Conservation (phyloP, 169 alveolate species). For the Plasmodium cynomolgi region DNA sequence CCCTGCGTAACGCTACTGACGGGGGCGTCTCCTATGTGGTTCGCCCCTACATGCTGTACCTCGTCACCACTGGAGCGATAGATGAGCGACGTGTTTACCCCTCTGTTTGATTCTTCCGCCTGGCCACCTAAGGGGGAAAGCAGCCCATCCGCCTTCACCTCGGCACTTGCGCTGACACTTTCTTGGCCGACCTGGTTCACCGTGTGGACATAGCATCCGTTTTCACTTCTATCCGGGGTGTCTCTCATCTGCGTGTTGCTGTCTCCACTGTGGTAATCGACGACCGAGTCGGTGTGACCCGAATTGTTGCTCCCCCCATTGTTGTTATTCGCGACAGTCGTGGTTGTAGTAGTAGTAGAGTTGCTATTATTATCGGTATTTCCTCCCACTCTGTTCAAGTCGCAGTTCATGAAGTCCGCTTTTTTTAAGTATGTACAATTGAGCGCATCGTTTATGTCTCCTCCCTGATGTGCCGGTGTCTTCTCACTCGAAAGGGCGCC, state of each 20-base stretch:
- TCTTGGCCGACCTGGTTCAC: background rate
- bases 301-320: background rate
- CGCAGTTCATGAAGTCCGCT: background rate
- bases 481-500: background rate
- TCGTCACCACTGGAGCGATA: background rate
- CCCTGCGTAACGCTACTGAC: background rate
- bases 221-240: background rate
- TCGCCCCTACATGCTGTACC: background rate
- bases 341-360: conserved; percentile 30
- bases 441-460: background rate
- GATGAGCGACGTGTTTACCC: background rate
- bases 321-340: background rate
- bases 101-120: background rate
- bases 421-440: background rate
- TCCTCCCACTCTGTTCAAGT: background rate
- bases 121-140: background rate
- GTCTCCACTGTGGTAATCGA: background rate
- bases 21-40: background rate
- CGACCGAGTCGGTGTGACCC: background rate
- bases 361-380: background rate
- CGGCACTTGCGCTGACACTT: background rate
- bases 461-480: background rate
- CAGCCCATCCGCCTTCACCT: background rate
- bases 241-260: background rate
- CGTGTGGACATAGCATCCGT: background rate